Conservation (phyloP, 2,329 filamentous ascomycete species). For the Mycosphaerella sp. region DNA sequence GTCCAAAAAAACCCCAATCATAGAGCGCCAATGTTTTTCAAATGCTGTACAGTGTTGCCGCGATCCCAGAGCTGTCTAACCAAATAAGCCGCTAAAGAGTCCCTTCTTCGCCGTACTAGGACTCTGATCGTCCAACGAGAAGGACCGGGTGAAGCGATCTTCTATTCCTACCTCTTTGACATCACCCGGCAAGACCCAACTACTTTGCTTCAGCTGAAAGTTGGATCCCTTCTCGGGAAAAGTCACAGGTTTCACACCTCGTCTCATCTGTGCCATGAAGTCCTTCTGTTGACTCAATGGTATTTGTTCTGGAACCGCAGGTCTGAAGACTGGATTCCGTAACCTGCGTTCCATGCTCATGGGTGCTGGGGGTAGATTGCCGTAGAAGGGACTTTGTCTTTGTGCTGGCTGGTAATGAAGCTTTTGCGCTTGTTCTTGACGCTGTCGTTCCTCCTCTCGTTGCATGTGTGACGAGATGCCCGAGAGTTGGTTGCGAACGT, state of each 20-base stretch:
- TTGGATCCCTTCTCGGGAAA: slow-evolving; percentile 19
- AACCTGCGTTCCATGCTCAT: slow-evolving; percentile 57
- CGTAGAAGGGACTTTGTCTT: slow-evolving; percentile 57
- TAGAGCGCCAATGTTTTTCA: neutral
- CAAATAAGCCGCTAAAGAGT: slow-evolving; percentile 6
- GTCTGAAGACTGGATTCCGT: slow-evolving; percentile 47
- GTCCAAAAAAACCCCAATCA: neutral
- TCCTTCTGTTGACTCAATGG: slow-evolving; percentile 43
- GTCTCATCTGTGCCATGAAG: slow-evolving; percentile 44
- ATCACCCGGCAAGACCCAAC: slow-evolving; percentile 19
- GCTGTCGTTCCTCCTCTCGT: slow-evolving; percentile 15
- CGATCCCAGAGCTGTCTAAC: neutral
- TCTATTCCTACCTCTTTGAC: slow-evolving; percentile 21
- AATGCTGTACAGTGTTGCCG: neutral
- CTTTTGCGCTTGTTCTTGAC: slow-evolving; percentile 17
- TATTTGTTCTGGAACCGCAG: slow-evolving; percentile 32
- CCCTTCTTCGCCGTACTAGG: slow-evolving; percentile 5
- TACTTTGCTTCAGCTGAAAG: slow-evolving; percentile 20
- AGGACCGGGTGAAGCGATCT: slow-evolving; percentile 19
- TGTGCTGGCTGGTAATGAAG: slow-evolving; percentile 27
- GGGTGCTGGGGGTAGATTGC: slow-evolving; percentile 62
- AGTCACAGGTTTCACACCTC: slow-evolving; percentile 22
- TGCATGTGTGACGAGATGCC: slow-evolving; percentile 23
- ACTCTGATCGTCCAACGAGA: slow-evolving; percentile 14
- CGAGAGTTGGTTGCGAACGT: slow-evolving; percentile 23